Conservation (phyloP, 139 green algal genomes). For the Chlorella sp. region DNA sequence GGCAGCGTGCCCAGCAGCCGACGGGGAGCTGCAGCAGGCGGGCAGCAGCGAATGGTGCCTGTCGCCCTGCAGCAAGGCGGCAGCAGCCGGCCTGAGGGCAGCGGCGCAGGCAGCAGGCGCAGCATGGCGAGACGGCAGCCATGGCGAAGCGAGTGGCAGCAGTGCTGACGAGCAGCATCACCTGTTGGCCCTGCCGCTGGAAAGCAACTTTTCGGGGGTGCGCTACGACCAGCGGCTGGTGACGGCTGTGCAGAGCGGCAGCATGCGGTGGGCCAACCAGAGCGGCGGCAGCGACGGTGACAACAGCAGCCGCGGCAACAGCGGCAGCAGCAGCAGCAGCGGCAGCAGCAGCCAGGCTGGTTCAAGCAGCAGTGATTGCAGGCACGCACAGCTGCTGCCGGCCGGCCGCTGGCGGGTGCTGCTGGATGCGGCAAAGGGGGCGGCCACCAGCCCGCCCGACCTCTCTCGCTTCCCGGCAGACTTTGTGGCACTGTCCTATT, state of each 20-base stretch:
- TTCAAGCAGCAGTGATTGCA: too few species aligned
- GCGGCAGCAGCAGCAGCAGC: not conserved
- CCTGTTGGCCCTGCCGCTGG: conserved; percentile 81
- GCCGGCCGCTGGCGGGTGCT: conserved; percentile 71
- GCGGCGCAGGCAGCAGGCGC: not conserved
- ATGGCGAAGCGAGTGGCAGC: not conserved
- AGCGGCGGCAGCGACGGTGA: not conserved
- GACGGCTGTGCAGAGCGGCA: conserved; percentile 26
- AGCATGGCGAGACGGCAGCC: too few species aligned
- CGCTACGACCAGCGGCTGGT: conserved; percentile 48
- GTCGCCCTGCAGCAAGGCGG: not conserved
- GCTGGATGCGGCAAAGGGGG: conserved; percentile 91
- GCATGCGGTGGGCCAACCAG: not conserved
- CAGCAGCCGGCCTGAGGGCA: conserved; percentile 10
- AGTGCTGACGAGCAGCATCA: conserved; percentile 13
- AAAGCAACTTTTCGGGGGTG: conserved; percentile 90
- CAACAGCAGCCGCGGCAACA: too few species aligned
- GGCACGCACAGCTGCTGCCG: not conserved
- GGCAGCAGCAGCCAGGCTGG: not conserved
- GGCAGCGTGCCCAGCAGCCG: not conserved
- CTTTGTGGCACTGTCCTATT: conserved; percentile 92
- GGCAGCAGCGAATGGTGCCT: not conserved
- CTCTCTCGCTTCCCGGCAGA: conserved; percentile 67
- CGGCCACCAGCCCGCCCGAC: conserved; percentile 76
- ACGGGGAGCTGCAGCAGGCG: conserved; percentile 5